Evolutionary conservation across 495 filamentous ascomycete species (phyloP).

Genomic region (Endocarpon pusillum): DNA sequence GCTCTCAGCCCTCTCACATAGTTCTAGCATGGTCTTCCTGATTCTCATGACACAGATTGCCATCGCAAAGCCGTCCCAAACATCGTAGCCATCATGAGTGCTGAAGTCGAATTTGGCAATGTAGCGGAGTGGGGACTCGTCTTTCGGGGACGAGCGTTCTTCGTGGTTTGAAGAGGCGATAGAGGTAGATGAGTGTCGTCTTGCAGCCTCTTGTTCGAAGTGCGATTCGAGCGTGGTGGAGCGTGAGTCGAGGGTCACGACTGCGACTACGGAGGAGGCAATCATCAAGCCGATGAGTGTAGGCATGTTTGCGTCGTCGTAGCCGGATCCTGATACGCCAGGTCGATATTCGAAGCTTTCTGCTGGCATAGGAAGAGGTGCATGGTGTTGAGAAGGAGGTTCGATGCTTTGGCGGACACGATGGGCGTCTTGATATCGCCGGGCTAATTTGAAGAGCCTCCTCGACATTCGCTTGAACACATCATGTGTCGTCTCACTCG

Average conservation of each 20-base stretch:
- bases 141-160: neutral
- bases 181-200: neutral
- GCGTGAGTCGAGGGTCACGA: slow-evolving; percentile 22
- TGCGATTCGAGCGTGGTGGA: too few relatives aligned
- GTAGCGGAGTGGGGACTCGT: slow-evolving; percentile 12
- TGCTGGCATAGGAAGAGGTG: too few relatives aligned
- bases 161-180: neutral
- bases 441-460: slow-evolving; percentile 15
- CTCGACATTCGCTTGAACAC: slow-evolving; percentile 17
- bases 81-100: slow-evolving; percentile 23
- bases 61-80: slow-evolving; percentile 30
- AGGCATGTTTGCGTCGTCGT: slow-evolving; percentile 8
- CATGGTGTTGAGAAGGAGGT: too few relatives aligned
- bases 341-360: too few relatives aligned
- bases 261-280: slow-evolving; percentile 24
- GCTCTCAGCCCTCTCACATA: slow-evolving; percentile 11
- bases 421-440: slow-evolving; percentile 12
- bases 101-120: slow-evolving; percentile 25
- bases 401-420: slow-evolving; percentile 1
- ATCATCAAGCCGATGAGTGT: slow-evolving; percentile 25
- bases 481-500: slow-evolving; percentile 14
- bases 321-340: neutral
- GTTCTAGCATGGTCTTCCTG: slow-evolving; percentile 18
- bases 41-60: slow-evolving; percentile 24
- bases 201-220: too few relatives aligned